Evolutionary conservation across 23 red algal genomes (phyloP).

Genomic region (Agarophyton chilense): DNA sequence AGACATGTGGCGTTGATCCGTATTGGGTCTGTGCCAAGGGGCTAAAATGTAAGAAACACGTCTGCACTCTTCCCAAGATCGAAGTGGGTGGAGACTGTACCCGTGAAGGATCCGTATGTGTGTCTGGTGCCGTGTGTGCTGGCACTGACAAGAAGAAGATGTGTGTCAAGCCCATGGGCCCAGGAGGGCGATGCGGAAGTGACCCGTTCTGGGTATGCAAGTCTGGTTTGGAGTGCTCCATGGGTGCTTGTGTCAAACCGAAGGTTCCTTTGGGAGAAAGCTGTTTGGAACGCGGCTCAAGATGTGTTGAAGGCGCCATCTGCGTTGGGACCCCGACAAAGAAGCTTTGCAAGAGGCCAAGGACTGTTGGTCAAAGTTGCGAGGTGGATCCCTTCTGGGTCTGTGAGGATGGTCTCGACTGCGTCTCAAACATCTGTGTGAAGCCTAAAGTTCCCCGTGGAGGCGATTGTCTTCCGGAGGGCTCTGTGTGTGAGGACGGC

Average conservation of each 20-base stretch:
- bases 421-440: not conserved
- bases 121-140: not conserved
- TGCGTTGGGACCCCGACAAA: not conserved
- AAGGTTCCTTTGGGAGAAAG: not conserved
- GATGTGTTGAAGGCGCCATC: conserved; percentile 2
- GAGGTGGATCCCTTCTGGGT: conserved; percentile 27
- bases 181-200: not conserved
- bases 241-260: not conserved
- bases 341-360: conserved; percentile 44
- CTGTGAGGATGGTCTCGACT: conserved; percentile 15
- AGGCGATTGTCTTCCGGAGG: conserved; percentile 7
- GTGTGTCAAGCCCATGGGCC: conserved; percentile 42
- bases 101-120: not conserved
- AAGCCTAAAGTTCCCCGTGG: not conserved
- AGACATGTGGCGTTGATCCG: not conserved
- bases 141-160: not conserved
- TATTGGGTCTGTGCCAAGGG: conserved; percentile 24
- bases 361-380: not conserved
- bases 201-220: conserved; percentile 50
- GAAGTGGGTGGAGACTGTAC: not conserved
- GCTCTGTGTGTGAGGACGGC: conserved; percentile 8
- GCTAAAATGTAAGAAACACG: not conserved
- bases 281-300: not conserved
- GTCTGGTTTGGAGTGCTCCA: conserved; percentile 12
- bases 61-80: not conserved